Percentiles rank a stretch among this genome's conserved stretches.
phyloP scores from a whole-genome alignment of 2,329 filamentous ascomycete species.

The Mollisia scopiformis region DNA sequence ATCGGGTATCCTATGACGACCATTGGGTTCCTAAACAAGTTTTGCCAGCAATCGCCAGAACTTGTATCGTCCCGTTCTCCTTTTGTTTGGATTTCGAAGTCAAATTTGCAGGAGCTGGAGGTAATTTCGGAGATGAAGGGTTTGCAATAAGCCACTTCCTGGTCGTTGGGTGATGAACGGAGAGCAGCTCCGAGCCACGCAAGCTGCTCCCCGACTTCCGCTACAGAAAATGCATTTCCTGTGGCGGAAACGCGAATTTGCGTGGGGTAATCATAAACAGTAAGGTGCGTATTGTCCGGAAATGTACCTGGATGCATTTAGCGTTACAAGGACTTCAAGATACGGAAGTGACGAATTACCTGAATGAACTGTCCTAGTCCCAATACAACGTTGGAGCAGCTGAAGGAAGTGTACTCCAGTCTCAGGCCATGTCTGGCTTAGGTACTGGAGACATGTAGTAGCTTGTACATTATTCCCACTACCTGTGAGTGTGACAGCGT shows the following conservation, averaged over 20 bases:
- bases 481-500: too few species aligned
- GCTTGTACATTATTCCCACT: too few species aligned
- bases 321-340: not conserved
- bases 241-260: constrained; percentile 4
- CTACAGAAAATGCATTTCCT: constrained; percentile 24
- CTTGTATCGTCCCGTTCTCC: not conserved
- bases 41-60: constrained; percentile 6
- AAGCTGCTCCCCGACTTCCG: constrained; percentile 41
- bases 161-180: constrained; percentile 27
- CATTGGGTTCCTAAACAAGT: constrained; percentile 4
- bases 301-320: not conserved
- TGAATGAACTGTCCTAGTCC: too few species aligned
- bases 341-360: not conserved
- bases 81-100: not conserved
- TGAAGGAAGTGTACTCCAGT: too few species aligned
- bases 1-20: constrained; percentile 8
- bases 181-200: constrained; percentile 40
- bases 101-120: not conserved
- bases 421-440: too few species aligned
- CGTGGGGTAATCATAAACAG: not conserved
- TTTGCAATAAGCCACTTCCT: constrained; percentile 20
- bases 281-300: not conserved
- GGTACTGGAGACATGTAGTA: too few species aligned
- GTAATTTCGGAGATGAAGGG: constrained; percentile 9
- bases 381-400: too few species aligned